Base-by-base conservation (phyloP, 441 rosid genomes). In the Rhodomyrtus psidioides region DNA sequence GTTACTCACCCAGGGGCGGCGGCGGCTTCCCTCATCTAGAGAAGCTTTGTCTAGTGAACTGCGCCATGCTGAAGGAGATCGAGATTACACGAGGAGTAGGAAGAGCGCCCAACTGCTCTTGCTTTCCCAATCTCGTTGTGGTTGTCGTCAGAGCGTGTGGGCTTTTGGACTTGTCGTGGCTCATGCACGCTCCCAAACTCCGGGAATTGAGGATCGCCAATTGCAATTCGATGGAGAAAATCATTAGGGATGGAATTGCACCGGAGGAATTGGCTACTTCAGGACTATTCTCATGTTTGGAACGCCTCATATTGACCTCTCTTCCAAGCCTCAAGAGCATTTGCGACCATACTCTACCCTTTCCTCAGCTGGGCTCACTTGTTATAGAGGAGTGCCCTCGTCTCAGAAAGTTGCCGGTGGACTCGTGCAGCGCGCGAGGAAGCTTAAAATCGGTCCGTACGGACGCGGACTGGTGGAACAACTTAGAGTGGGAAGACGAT, bases 221-320 rank as follows among this genome's bases (percentile, higher is more conserved):
- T 0, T 60, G 74, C 74, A 0, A 28, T 28, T 60, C 12, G 0
- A 7, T 60, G 74, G 12, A 60, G 74, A 60, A 28, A 4, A 60
- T 60, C 6, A 60, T 16, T 4, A 6, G 74, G 6, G 23, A 60
- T 28, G 42, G 42, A 60, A 7, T 28, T 60, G 6, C 12, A 28
- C 39, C 0, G 0, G 12, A 15, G 42, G 3, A 28, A 15, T 60
- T 7, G 16, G 74, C 0, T 60, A 12, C 3, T 60, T 60, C 12
- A 1, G 23, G 42, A 28, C 0, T 28, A 60, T 60, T 60, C 74
- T 28, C 74, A 7, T 1, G 6, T 28, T 42, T 60, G 2, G 1
- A 15, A 28, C 0, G 0, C 3, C 74, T 60, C 28, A 0, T 0
- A 0, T 7, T 60, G 23, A 0, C 0, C 0, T 0, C 0, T 7